phyloP scores from a whole-genome alignment of 768 basidiomycete species.

The Mycena crocata region DNA sequence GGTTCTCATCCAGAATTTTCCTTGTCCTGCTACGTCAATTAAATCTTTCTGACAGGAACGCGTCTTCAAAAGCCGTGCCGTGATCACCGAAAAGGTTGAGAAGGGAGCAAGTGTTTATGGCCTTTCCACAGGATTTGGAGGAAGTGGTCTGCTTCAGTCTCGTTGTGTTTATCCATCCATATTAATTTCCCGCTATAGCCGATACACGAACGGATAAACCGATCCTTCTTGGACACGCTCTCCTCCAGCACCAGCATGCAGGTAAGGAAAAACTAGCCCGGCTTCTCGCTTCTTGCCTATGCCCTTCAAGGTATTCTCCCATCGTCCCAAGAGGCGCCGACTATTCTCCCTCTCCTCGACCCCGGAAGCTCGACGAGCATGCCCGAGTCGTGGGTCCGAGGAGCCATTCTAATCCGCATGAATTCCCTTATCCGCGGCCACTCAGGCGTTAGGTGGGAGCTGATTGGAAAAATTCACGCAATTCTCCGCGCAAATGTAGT shows the following conservation, averaged over 20 bases:
- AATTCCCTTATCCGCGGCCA: conserved; percentile 87
- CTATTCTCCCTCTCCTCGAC: conserved; percentile 74
- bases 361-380: conserved; percentile 75
- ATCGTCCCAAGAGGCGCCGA: conserved; percentile 57
- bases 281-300: not conserved
- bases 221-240: conserved; percentile 69
- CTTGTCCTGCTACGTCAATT: not conserved
- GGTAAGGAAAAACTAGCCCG: conserved; percentile 46
- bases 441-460: conserved; percentile 73
- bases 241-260: conserved; percentile 80
- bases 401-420: conserved; percentile 82
- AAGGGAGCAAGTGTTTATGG: conserved; percentile 82
- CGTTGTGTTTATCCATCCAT: conserved; percentile 14
- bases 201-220: conserved; percentile 81
- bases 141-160: conserved; percentile 61
- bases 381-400: conserved; percentile 91
- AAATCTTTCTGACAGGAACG: conserved; percentile 46
- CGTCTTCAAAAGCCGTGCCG: conserved; percentile 70
- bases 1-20: conserved; percentile 6
- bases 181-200: conserved; percentile 52
- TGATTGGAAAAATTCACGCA: conserved; percentile 76
- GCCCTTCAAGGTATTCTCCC: conserved; percentile 57
- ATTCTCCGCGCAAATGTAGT: conserved; percentile 73
- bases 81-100: conserved; percentile 77
- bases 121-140: conserved; percentile 84